Evolutionary conservation across 768 basidiomycete species (phyloP), one percentile per base, ranked within the genome.

Genomic region (Lyophyllum shimeji): DNA sequence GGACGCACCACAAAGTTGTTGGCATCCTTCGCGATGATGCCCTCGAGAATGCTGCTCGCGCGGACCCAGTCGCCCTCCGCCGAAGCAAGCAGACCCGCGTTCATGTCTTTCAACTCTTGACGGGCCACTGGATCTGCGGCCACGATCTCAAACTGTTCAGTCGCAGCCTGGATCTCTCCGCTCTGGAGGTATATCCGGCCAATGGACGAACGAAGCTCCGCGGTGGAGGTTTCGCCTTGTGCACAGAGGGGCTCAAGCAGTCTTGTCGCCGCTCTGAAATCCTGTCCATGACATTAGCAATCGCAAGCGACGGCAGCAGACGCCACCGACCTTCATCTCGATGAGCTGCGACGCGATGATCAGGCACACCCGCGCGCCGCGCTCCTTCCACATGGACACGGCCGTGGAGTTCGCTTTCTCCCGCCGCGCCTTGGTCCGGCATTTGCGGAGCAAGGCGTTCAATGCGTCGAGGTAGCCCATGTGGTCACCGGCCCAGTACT

Each of bases 401-500:
- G 72, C 61, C 8, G 64, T 66, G 6, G 65, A 49, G 55, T 81
- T 79, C n/a, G 60, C 62, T 21, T 65, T 65, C 1, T 74, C 75
- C 31, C 71, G 69, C 33, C 80, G 72, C 20, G 82, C 78, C 58
- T 78, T 81, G 15, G 57, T 60, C 59, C 83, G 83, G 67, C 90
- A 91, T 58, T 79, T 82, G 46, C 65, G 71, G 50, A 93, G 71
- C 56, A 93, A 71, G n/a, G 69, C 81, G 56, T 75, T 76, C 21
- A 94, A 76, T 25, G 85, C 83, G 67, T 94, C 91, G 54, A 93
- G 76, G 69, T 93, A 90, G 2, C 84, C 87, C 80, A 89, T 82
- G 65, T 83, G 78, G 67, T 94, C 91, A 24, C 85, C 89, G 3
- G 87, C 77, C 92, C 91, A 93, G 65, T 92, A 93, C 65, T 82